These are phyloP conservation scores for Rhodotorula glutinis DNA, from an alignment of 1,284 basidiomycete genomes.

Conservation along the genomic window DNA sequence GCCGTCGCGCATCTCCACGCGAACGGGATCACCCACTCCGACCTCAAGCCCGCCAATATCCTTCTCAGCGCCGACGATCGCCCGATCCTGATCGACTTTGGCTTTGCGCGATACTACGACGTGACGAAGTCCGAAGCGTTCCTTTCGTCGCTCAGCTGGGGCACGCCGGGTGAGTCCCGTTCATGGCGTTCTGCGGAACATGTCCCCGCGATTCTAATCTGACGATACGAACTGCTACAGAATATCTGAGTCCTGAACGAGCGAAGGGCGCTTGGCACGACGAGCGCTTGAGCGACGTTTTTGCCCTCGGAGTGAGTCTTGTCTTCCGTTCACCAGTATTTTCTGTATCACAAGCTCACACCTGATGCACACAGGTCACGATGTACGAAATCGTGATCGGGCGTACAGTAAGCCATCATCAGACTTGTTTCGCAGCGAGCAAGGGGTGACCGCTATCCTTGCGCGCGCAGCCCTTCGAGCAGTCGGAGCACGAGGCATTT, in stretches of 20 bases:
- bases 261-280: constrained; percentile 81
- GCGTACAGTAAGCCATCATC: constrained; percentile 56
- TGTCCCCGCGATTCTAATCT: background rate
- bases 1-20: constrained; percentile 72
- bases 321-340: too few relatives aligned
- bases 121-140: constrained; percentile 18
- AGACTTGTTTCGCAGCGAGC: too few relatives aligned
- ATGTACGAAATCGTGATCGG: constrained; percentile 89
- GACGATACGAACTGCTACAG: constrained; percentile 44
- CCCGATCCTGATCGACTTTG: constrained; percentile 51
- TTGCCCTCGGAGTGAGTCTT: constrained; percentile 69
- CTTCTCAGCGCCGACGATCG: constrained; percentile 80
- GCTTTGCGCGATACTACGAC: constrained; percentile 78
- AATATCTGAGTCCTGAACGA: constrained; percentile 76
- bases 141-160: constrained; percentile 24
- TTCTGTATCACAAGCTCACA: background rate
- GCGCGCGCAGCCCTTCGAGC: constrained; percentile 66
- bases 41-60: constrained; percentile 83
- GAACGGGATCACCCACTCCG: constrained; percentile 66
- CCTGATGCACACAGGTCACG: constrained; percentile 55
- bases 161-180: constrained; percentile 14
- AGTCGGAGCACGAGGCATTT: constrained; percentile 72
- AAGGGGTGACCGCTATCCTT: background rate
- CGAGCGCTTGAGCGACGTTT: constrained; percentile 85
- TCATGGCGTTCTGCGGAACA: too few relatives aligned